A percentile compares a stretch with the other conserved stretches of the same genome.
Evolutionary conservation across 306 rosid species (phyloP).

Genomic region (Mimosa pudica): DNA sequence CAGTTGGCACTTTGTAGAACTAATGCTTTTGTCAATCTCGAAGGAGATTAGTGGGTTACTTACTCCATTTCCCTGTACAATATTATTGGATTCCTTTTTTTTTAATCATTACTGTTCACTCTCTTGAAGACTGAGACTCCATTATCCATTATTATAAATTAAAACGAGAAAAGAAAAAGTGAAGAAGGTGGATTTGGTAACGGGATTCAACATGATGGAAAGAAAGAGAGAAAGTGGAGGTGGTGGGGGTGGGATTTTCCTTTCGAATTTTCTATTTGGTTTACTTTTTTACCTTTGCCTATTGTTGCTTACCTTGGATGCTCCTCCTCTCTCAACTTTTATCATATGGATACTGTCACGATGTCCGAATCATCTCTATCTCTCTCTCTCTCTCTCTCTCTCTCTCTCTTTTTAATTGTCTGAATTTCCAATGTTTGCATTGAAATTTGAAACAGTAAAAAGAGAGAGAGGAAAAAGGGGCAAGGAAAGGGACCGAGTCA

Average conservation of each 20-base stretch:
- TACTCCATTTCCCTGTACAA: conserved; percentile 51
- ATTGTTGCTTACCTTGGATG: conserved; percentile 47
- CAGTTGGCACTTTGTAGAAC: conserved; percentile 36
- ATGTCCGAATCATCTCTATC: background rate
- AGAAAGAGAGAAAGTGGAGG: conserved; percentile 19
- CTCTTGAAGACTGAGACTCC: conserved; percentile 38
- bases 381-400: background rate
- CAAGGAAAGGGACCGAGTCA: conserved; percentile 54
- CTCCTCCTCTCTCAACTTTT: conserved; percentile 39
- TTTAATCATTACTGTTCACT: conserved; percentile 22
- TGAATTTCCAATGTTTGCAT: conserved; percentile 9
- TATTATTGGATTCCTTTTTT: conserved; percentile 47
- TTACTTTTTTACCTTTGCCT: conserved; percentile 42
- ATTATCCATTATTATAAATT: conserved; percentile 22
- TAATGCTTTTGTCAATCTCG: conserved; percentile 34
- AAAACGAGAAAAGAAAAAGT: conserved; percentile 11
- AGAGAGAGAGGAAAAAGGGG: conserved; percentile 11
- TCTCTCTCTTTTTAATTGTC: background rate
- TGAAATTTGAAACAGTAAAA: conserved; percentile 20
- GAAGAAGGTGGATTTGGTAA: conserved; percentile 73
- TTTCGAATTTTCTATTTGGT: conserved; percentile 29
- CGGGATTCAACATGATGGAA: conserved; percentile 37
- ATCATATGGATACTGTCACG: conserved; percentile 2
- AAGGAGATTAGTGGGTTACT: conserved; percentile 57
- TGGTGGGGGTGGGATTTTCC: conserved; percentile 12